Evolutionary conservation across 768 basidiomycete genomes (phyloP).

Genomic region (Tricholoma bakamatsutake): DNA sequence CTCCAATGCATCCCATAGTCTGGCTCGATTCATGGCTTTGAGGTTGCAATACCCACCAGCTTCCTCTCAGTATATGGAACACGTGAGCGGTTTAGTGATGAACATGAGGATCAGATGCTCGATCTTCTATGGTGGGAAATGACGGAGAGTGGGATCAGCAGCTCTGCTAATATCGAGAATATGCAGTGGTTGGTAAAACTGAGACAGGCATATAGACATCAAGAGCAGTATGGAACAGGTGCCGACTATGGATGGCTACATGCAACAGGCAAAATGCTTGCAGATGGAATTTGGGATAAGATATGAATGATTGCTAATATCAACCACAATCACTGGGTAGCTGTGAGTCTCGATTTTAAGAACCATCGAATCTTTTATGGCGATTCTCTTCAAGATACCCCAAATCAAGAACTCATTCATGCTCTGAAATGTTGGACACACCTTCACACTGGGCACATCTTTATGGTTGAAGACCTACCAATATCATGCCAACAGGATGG

Average conservation of each 20-base stretch:
- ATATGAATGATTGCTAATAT: neutral
- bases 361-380: neutral
- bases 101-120: constrained; percentile 4
- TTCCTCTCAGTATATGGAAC: constrained; percentile 12
- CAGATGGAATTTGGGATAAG: neutral
- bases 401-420: too few relatives aligned
- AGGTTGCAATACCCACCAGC: neutral
- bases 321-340: neutral
- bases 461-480: constrained; percentile 7
- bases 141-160: too few relatives aligned
- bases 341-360: neutral
- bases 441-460: neutral
- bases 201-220: neutral
- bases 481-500: constrained; percentile 12
- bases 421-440: too few relatives aligned
- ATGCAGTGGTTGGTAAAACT: neutral
- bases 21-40: neutral
- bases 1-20: constrained; percentile 8
- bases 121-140: too few relatives aligned
- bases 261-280: neutral
- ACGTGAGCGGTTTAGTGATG: constrained; percentile 10
- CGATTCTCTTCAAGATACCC: too few relatives aligned
- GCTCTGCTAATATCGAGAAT: neutral
- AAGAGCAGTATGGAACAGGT: neutral
- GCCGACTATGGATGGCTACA: neutral